Conservation (phyloP, 768 basidiomycete genomes). For the Psilocybe subaeruginosa region DNA sequence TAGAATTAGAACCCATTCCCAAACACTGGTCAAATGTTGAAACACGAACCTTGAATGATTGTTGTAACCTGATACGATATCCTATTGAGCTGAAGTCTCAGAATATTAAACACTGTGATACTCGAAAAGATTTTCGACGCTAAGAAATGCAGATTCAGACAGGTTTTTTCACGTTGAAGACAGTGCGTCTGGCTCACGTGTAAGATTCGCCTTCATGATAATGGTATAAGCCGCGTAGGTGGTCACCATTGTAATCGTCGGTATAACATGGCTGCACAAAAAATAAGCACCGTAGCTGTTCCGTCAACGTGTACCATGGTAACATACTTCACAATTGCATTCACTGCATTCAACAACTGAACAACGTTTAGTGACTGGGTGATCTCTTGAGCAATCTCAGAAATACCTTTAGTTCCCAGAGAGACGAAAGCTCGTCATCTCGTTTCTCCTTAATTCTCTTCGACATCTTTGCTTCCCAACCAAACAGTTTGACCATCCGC, state of each 20-base stretch:
- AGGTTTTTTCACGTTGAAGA: no score
- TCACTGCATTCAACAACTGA: neutral
- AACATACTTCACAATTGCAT: neutral
- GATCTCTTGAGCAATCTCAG: neutral
- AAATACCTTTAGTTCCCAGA: conserved; percentile 14
- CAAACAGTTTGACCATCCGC: conserved; percentile 76
- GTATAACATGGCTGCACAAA: conserved; percentile 25
- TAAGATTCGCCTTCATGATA: conserved; percentile 41
- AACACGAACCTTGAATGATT: conserved; percentile 31
- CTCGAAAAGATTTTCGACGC: conserved; percentile 57
- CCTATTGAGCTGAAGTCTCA: conserved; percentile 53
- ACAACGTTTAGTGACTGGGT: neutral
- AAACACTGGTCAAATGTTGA: neutral
- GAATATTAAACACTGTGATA: conserved; percentile 63
- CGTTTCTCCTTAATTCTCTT: conserved; percentile 55
- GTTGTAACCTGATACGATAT: conserved; percentile 30
- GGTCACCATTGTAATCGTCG: conserved; percentile 65
- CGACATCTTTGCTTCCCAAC: conserved; percentile 62
- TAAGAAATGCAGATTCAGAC: conserved; percentile 16
- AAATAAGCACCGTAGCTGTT: no score
- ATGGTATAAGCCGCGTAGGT: conserved; percentile 62
- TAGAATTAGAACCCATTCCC: neutral
- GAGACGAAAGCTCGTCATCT: conserved; percentile 56
- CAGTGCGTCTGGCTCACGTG: conserved; percentile 4
- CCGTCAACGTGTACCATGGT: neutral